These are phyloP conservation scores for Tetrahymena malaccensis DNA, from an alignment of 73 alveolate genomes.

Conservation along the genomic window DNA sequence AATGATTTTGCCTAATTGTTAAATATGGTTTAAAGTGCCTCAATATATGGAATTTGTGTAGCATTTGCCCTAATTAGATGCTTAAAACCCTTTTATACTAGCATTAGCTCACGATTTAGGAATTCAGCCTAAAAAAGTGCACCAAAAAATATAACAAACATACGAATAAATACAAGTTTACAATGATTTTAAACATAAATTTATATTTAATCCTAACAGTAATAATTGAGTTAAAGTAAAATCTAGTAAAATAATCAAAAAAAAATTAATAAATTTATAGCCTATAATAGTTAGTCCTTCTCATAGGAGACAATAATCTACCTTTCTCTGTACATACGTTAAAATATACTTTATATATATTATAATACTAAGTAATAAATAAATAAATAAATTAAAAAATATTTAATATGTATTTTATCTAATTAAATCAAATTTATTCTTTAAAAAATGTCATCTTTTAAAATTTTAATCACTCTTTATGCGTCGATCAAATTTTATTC, in stretches of 20 bases:
- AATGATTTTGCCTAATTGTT: background rate
- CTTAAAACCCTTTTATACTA: background rate
- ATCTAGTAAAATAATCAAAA: background rate
- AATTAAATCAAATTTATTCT: too few relatives aligned
- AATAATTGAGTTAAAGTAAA: background rate
- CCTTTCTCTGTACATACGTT: background rate
- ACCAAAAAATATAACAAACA: background rate
- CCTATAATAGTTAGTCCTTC: too few relatives aligned
- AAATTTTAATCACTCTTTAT: too few relatives aligned
- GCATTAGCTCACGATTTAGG: background rate
- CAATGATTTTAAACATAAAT: background rate
- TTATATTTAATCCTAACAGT: background rate
- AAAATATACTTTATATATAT: background rate
- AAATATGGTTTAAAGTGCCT: background rate
- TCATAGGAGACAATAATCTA: background rate
- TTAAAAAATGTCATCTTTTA: too few relatives aligned
- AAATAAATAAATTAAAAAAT: too few relatives aligned
- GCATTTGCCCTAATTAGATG: background rate
- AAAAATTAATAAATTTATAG: too few relatives aligned
- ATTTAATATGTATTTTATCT: too few relatives aligned
- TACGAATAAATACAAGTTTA: background rate
- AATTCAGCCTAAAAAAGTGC: background rate
- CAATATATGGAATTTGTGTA: background rate
- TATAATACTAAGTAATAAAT: background rate
- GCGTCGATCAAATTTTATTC: too few relatives aligned